These are phyloP conservation scores for Camellia sinensis DNA, from an alignment of 148 eudicot genomes.

Conservation along the genomic window DNA sequence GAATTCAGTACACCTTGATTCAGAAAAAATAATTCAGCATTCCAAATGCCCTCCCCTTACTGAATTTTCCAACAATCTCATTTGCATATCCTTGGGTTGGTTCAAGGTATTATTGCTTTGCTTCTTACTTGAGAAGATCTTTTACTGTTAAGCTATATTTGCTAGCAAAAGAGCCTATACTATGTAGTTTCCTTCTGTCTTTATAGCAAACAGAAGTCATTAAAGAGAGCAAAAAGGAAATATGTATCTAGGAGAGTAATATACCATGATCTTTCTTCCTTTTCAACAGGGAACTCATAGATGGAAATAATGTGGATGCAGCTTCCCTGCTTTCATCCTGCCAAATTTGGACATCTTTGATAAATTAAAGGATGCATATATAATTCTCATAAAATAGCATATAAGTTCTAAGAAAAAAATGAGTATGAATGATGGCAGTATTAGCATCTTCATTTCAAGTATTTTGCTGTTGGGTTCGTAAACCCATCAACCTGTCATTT, in stretches of 20 bases:
- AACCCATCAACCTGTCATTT: no score
- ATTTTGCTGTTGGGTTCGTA: no score
- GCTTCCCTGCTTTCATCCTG: constrained; percentile 91
- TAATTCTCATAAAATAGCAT: not conserved
- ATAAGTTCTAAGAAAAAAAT: not conserved
- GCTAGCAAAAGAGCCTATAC: not conserved
- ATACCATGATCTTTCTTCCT: constrained; percentile 96
- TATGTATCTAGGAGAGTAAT: constrained; percentile 1
- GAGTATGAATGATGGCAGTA: not conserved
- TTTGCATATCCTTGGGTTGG: no score
- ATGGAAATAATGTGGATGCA: constrained; percentile 72
- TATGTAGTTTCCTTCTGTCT: not conserved
- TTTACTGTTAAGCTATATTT: not conserved
- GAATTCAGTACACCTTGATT: no score
- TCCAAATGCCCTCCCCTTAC: not conserved
- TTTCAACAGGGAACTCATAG: constrained; percentile 58
- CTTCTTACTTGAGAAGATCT: not conserved
- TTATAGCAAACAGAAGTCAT: not conserved
- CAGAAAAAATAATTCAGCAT: no score
- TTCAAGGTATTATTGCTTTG: not conserved
- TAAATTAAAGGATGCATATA: not conserved
- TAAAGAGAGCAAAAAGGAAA: not conserved
- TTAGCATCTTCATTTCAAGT: no score
- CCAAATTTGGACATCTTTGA: constrained; percentile 12
- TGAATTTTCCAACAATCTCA: not conserved